Conservation (phyloP, 164 flowering plant genomes). For the Tinospora cordifolia region DNA sequence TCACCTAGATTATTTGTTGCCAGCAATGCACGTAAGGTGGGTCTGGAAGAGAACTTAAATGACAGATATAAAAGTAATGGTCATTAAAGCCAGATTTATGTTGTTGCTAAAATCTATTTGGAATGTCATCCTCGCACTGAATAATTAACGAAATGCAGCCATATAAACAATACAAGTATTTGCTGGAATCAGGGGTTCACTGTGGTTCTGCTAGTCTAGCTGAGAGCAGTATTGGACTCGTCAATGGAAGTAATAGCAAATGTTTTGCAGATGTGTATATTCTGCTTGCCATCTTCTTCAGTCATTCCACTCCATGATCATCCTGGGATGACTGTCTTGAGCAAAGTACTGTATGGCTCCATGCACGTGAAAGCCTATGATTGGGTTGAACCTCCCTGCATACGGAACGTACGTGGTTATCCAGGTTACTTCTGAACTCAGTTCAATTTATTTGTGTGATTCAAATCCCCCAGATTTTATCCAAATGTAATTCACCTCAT, state of each 20-base stretch:
- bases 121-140: not conserved
- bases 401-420: constrained; percentile 30
- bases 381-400: constrained; percentile 76
- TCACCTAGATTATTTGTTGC: not conserved
- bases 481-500: not conserved
- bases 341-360: constrained; percentile 93
- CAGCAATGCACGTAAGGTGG: not conserved
- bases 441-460: not conserved
- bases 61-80: not conserved
- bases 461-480: not conserved
- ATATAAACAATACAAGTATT: not conserved
- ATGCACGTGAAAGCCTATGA: constrained; percentile 93
- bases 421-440: constrained; percentile 37
- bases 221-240: constrained; percentile 7
- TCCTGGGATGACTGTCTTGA: constrained; percentile 89
- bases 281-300: constrained; percentile 87
- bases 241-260: constrained; percentile 1
- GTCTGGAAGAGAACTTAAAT: not conserved
- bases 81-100: not conserved
- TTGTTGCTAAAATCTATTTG: too few relatives aligned
- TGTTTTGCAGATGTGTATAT: constrained; percentile 79
- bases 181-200: constrained; percentile 2
- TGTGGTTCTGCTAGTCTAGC: not conserved
- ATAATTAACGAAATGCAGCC: not conserved
- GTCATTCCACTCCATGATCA: constrained; percentile 97